phyloP scores from a whole-genome alignment of 2,329 filamentous ascomycete genomes.

The Pezicula rhizophila region DNA sequence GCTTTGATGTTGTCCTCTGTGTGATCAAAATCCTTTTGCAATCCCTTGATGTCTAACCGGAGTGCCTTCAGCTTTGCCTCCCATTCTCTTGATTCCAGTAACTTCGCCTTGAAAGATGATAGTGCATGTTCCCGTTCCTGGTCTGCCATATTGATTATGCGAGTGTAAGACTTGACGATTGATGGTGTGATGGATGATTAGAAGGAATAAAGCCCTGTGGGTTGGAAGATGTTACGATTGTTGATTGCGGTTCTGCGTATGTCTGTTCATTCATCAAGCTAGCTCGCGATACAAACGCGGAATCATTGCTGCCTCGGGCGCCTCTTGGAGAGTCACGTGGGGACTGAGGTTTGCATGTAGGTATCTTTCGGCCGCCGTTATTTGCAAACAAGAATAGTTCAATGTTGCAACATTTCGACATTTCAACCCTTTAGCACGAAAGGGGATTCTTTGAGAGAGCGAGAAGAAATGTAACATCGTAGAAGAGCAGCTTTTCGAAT shows the following conservation, averaged over 20 bases:
- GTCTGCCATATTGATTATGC: constrained; percentile 29
- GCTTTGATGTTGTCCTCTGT: constrained; percentile 99
- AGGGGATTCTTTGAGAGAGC: too few species aligned
- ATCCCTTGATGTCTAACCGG: constrained; percentile 89
- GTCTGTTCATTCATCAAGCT: not conserved
- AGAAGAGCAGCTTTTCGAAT: too few species aligned
- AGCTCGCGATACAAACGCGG: not conserved
- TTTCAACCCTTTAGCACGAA: too few species aligned
- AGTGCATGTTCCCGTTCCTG: constrained; percentile 62
- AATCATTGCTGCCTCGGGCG: not conserved
- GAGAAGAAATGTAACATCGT: too few species aligned
- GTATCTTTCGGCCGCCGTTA: too few species aligned
- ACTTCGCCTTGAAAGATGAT: constrained; percentile 70
- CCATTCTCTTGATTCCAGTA: constrained; percentile 95
- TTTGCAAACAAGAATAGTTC: too few species aligned
- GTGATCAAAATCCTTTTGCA: constrained; percentile 91
- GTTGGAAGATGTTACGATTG: constrained; percentile 1
- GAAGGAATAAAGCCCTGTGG: not conserved
- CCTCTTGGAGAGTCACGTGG: too few species aligned
- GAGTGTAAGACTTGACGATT: not conserved
- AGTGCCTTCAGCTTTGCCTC: constrained; percentile 94
- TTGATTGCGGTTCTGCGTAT: not conserved
- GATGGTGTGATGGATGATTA: not conserved
- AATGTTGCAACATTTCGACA: too few species aligned
- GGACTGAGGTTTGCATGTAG: too few species aligned